Evolutionary conservation across 352 stramenopile genomes (phyloP).

Genomic region (Thalassiosira ordinaria): DNA sequence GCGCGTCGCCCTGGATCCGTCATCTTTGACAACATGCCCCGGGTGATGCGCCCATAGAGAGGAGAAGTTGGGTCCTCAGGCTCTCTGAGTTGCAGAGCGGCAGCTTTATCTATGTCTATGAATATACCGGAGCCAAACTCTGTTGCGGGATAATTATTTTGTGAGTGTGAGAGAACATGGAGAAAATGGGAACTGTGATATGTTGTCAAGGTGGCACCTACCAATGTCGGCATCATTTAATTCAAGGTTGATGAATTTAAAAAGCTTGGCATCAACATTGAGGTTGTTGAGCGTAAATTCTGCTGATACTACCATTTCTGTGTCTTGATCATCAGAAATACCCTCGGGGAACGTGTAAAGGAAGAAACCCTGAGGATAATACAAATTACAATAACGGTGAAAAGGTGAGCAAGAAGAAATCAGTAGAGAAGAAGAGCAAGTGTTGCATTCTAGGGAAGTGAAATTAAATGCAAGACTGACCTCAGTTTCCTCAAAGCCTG

Average conservation of each 20-base stretch:
- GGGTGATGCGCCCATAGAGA: neutral
- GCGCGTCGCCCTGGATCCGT: neutral
- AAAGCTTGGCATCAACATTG: constrained; percentile 9
- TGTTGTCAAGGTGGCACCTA: too few relatives aligned
- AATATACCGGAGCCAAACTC: constrained; percentile 29
- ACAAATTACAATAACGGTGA: too few relatives aligned
- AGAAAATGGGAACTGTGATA: too few relatives aligned
- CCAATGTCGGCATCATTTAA: constrained; percentile 9
- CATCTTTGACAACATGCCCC: constrained; percentile 1
- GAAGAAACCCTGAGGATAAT: too few relatives aligned
- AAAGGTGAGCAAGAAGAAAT: neutral
- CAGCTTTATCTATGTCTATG: constrained; percentile 36
- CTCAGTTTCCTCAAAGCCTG: too few relatives aligned
- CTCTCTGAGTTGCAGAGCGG: constrained; percentile 10
- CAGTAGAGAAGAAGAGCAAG: neutral
- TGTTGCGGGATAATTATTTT: too few relatives aligned
- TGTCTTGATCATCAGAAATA: neutral
- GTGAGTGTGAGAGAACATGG: too few relatives aligned
- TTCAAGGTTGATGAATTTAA: constrained; percentile 23
- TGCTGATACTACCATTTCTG: neutral
- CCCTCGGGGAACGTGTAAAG: constrained; percentile 17
- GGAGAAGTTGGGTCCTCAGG: neutral
- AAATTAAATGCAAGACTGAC: too few relatives aligned
- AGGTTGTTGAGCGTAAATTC: neutral
- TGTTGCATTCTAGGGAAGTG: too few relatives aligned